These are phyloP conservation scores for Selaginella tamariscina DNA, from an alignment of 75 land plant genomes.

Conservation along the genomic window DNA sequence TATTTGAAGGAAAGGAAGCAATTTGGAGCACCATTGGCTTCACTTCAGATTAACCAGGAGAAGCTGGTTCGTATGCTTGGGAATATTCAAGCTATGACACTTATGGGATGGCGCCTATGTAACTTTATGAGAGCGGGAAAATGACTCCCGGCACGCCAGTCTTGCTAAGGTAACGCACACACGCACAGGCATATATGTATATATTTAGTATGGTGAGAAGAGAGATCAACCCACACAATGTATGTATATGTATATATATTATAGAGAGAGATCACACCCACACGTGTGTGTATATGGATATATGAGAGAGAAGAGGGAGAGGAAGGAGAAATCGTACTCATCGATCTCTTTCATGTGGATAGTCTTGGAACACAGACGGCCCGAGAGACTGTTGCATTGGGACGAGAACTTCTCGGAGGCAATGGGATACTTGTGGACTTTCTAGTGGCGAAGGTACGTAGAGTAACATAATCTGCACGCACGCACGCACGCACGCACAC, in stretches of 20 bases:
- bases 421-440: slow-evolving; percentile 90
- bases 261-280: too few relatives aligned
- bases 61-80: slow-evolving; percentile 87
- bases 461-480: too few relatives aligned
- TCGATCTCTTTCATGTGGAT: too few relatives aligned
- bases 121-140: slow-evolving; percentile 74
- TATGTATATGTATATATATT: too few relatives aligned
- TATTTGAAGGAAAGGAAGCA: slow-evolving; percentile 84
- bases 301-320: too few relatives aligned
- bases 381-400: slow-evolving; percentile 74
- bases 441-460: slow-evolving; percentile 94
- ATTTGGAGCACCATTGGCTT: slow-evolving; percentile 83
- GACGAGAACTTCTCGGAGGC: slow-evolving; percentile 88
- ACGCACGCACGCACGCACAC: too few relatives aligned
- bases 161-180: slow-evolving; percentile 87
- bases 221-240: too few relatives aligned
- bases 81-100: slow-evolving; percentile 79
- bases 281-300: too few relatives aligned
- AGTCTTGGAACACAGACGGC: slow-evolving; percentile 86
- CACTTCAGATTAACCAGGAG: slow-evolving; percentile 79
- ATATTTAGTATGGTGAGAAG: too few relatives aligned
- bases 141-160: slow-evolving; percentile 96
- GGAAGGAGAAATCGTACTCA: too few relatives aligned
- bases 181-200: too few relatives aligned
- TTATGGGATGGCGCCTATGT: slow-evolving; percentile 90